A percentile compares a stretch with the other conserved stretches of the same genome.
Conservation (phyloP, 2,329 filamentous ascomycete species). For the Colletotrichum sidae region DNA sequence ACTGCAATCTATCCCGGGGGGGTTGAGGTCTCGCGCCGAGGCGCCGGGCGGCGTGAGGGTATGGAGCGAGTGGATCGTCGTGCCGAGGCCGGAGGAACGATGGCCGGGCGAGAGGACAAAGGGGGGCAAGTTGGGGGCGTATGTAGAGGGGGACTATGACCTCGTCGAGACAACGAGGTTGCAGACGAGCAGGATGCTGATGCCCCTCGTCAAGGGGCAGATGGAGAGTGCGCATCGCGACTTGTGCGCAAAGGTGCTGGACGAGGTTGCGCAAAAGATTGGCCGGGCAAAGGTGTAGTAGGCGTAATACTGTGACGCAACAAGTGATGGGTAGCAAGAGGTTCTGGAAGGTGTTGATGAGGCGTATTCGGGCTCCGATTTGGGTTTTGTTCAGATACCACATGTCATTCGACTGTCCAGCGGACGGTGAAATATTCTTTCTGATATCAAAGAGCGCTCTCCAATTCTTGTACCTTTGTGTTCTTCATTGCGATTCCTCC, state of each 20-base stretch:
- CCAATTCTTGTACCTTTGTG: neutral
- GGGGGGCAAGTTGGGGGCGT: constrained; percentile 21
- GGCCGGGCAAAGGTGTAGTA: constrained; percentile 24
- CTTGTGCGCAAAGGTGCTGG: constrained; percentile 46
- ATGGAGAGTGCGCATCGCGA: constrained; percentile 46
- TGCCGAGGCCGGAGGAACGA: constrained; percentile 38
- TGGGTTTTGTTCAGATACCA: constrained; percentile 30
- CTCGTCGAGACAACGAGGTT: constrained; percentile 47
- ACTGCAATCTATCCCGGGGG: constrained; percentile 55
- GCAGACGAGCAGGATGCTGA: constrained; percentile 49
- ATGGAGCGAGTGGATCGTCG: constrained; percentile 51
- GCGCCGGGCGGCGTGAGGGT: constrained; percentile 57
- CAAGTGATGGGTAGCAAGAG: neutral
- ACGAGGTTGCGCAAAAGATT: constrained; percentile 43
- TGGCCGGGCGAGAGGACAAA: constrained; percentile 26
- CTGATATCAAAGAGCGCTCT: neutral
- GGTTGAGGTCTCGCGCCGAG: constrained; percentile 56
- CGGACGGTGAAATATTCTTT: neutral
- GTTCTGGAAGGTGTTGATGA: neutral
- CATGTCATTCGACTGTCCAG: no score
- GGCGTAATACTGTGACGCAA: neutral
- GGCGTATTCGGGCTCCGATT: neutral
- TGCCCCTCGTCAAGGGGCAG: constrained; percentile 48
- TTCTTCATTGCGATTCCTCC: neutral
- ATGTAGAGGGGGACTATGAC: constrained; percentile 45